A percentile compares a stretch with the other conserved stretches of the same genome.
Evolutionary conservation across 768 basidiomycete genomes (phyloP).

Genomic region (Termitomyces sp.): DNA sequence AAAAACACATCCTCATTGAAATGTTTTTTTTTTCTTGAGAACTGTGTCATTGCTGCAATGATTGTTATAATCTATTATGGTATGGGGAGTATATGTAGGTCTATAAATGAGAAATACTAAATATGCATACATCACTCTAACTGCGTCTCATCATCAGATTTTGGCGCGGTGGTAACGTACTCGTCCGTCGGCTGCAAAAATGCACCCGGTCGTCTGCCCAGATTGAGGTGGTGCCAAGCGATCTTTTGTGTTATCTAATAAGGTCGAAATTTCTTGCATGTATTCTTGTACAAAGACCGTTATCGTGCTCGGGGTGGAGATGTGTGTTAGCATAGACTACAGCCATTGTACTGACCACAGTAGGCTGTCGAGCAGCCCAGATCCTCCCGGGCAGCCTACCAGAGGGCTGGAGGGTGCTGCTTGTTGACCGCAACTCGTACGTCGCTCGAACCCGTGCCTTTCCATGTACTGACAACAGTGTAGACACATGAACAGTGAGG

Average conservation of each 20-base stretch:
- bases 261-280: not conserved
- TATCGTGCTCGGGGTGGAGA: slow-evolving; percentile 29
- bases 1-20: too few relatives aligned
- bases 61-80: slow-evolving; percentile 10
- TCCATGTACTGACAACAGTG: not conserved
- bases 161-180: slow-evolving; percentile 26
- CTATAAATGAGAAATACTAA: slow-evolving; percentile 2
- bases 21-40: too few relatives aligned
- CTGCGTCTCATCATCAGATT: slow-evolving; percentile 12
- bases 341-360: not conserved
- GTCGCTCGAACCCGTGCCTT: slow-evolving; percentile 12
- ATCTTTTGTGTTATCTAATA: slow-evolving; percentile 1
- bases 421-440: slow-evolving; percentile 58
- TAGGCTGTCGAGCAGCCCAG: slow-evolving; percentile 45
- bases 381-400: slow-evolving; percentile 44
- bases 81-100: slow-evolving; percentile 3
- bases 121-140: slow-evolving; percentile 15
- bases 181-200: slow-evolving; percentile 42
- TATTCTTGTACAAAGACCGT: slow-evolving; percentile 11
- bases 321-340: slow-evolving; percentile 14
- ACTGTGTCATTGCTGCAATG: not conserved
- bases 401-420: slow-evolving; percentile 45
- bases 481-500: slow-evolving; percentile 45
- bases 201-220: too few relatives aligned
- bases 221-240: too few relatives aligned